These are phyloP conservation scores for Vitis rupestris DNA, from an alignment of 164 flowering plant species.

Conservation along the genomic window DNA sequence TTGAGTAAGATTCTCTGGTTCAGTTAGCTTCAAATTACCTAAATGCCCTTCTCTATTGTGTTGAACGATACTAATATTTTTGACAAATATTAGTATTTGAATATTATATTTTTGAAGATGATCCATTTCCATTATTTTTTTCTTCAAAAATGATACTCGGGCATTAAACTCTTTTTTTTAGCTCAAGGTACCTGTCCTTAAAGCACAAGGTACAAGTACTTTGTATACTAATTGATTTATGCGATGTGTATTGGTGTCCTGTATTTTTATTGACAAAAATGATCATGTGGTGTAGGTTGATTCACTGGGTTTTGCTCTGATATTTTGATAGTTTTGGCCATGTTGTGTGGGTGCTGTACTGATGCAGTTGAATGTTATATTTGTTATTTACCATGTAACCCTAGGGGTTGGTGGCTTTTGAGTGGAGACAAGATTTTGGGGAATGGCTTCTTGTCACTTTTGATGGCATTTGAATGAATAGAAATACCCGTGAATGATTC, in stretches of 20 bases:
- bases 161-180: no score
- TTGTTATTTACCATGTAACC: slow-evolving; percentile 5
- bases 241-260: background rate
- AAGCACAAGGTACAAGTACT: background rate
- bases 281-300: background rate
- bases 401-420: background rate
- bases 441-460: background rate
- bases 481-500: slow-evolving; percentile 24
- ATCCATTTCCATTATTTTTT: no score
- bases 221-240: background rate
- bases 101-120: no score
- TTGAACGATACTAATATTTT: no score
- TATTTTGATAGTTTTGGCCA: no score
- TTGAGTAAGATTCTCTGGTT: slow-evolving; percentile 45
- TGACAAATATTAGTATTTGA: no score
- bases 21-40: background rate
- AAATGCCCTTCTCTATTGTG: background rate
- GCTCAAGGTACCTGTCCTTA: no score
- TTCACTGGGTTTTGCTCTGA: background rate
- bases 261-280: background rate
- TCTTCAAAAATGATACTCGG: no score
- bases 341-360: no score
- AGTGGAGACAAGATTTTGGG: background rate
- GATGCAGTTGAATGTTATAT: background rate
- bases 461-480: slow-evolving; percentile 15